Conservation (phyloP, 345 rosid species). For the Eucalyptus camaldulensis region DNA sequence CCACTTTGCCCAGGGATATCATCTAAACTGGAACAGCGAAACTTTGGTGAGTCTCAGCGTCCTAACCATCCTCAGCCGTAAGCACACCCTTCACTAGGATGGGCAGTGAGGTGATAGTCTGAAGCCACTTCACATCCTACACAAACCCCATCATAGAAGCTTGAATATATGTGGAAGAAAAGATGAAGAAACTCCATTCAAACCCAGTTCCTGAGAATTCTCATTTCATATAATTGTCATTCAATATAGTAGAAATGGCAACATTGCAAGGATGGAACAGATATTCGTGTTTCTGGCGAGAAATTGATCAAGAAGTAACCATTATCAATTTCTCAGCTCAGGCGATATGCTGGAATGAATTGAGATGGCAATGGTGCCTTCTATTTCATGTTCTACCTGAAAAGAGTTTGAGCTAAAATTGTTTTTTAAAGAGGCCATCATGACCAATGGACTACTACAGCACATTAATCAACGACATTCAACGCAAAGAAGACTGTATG, state of each 20-base stretch:
- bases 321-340: background rate
- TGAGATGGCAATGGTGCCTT: background rate
- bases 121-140: constrained; percentile 86
- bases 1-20: background rate
- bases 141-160: background rate
- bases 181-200: background rate
- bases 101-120: constrained; percentile 70
- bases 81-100: constrained; percentile 87
- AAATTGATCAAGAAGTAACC: background rate
- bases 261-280: background rate
- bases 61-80: constrained; percentile 74
- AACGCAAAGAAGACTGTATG: background rate
- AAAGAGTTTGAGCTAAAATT: background rate
- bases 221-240: background rate
- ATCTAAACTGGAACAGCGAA: background rate
- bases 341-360: background rate
- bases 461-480: background rate
- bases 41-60: background rate
- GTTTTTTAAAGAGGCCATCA: background rate
- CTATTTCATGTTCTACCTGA: background rate
- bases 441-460: background rate
- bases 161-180: background rate
- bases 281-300: background rate
- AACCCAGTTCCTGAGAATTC: background rate
- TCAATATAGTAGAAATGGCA: background rate